phyloP scores from a whole-genome alignment of 306 rosid genomes.

The Gastrolobium villosum region DNA sequence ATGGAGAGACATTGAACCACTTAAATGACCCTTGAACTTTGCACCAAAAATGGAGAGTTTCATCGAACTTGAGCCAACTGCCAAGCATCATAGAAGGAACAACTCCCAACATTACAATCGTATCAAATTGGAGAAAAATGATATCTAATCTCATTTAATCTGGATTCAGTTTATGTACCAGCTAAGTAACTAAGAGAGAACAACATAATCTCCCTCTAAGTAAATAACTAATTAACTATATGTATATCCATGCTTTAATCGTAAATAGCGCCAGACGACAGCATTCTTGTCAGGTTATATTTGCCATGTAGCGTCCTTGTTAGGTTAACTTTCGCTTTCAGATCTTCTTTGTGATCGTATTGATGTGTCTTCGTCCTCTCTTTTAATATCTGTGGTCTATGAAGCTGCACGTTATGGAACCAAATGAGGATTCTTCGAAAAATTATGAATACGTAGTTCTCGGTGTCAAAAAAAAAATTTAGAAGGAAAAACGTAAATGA shows the following conservation, averaged over 20 bases:
- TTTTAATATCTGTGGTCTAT: constrained; percentile 46
- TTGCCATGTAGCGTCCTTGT: constrained; percentile 44
- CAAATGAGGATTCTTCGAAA: constrained; percentile 15
- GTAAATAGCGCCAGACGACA: constrained; percentile 23
- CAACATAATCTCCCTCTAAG: no score
- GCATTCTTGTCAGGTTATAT: constrained; percentile 3
- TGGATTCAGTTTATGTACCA: no score
- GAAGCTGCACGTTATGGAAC: constrained; percentile 51
- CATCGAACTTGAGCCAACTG: no score
- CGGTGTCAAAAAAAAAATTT: background rate
- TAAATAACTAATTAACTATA: no score
- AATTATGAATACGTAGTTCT: constrained; percentile 14
- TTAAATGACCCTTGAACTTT: no score
- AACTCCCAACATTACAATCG: no score
- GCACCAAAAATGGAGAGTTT: no score
- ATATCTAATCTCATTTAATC: no score
- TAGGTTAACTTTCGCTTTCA: constrained; percentile 67
- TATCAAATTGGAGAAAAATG: no score
- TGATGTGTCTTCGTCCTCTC: constrained; percentile 40
- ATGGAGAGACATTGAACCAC: no score
- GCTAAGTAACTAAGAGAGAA: no score
- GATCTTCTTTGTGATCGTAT: constrained; percentile 20
- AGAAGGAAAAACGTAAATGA: background rate
- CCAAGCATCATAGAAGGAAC: no score
- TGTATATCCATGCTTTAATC: background rate